Conservation (phyloP, 2,329 filamentous ascomycete genomes). For the Pestalotiopsis sp. region DNA sequence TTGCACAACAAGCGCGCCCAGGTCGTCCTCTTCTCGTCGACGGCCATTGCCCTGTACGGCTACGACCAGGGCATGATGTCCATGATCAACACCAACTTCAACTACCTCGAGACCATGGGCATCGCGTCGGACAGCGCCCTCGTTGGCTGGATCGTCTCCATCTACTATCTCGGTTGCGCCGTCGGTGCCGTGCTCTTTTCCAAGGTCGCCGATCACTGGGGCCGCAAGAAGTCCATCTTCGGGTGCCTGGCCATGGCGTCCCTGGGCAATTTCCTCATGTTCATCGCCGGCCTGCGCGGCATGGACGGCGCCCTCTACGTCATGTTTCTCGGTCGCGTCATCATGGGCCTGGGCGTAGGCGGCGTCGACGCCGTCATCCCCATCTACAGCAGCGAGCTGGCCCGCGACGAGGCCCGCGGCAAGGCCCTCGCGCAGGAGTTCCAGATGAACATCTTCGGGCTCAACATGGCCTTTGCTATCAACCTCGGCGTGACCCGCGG, state of each 20-base stretch:
- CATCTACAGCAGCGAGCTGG: slow-evolving; percentile 60
- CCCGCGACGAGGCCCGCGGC: slow-evolving; percentile 57
- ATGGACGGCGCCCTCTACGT: slow-evolving; percentile 45
- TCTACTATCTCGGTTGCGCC: slow-evolving; percentile 66
- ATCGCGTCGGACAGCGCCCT: slow-evolving; percentile 51
- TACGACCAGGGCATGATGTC: slow-evolving; percentile 40
- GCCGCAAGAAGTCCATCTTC: slow-evolving; percentile 59
- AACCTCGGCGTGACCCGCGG: slow-evolving; percentile 56
- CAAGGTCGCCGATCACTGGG: slow-evolving; percentile 54
- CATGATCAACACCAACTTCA: slow-evolving; percentile 36
- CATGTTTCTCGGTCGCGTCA: slow-evolving; percentile 30
- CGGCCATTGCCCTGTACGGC: slow-evolving; percentile 39
- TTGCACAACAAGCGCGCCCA: slow-evolving; percentile 17
- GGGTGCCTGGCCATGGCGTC: slow-evolving; percentile 54
- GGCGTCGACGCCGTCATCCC: slow-evolving; percentile 65
- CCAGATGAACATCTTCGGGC: slow-evolving; percentile 65
- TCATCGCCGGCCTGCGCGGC: slow-evolving; percentile 53
- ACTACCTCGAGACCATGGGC: slow-evolving; percentile 60
- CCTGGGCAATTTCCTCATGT: slow-evolving; percentile 63
- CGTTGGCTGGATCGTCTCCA: slow-evolving; percentile 61
- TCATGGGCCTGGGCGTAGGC: slow-evolving; percentile 52
- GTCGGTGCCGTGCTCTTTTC: slow-evolving; percentile 59
- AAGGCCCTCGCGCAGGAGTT: slow-evolving; percentile 65
- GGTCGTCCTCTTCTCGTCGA: slow-evolving; percentile 40
- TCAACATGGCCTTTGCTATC: slow-evolving; percentile 63